Evolutionary conservation across 2,329 filamentous ascomycete species (phyloP).

Genomic region (Ceratocystis destructans): DNA sequence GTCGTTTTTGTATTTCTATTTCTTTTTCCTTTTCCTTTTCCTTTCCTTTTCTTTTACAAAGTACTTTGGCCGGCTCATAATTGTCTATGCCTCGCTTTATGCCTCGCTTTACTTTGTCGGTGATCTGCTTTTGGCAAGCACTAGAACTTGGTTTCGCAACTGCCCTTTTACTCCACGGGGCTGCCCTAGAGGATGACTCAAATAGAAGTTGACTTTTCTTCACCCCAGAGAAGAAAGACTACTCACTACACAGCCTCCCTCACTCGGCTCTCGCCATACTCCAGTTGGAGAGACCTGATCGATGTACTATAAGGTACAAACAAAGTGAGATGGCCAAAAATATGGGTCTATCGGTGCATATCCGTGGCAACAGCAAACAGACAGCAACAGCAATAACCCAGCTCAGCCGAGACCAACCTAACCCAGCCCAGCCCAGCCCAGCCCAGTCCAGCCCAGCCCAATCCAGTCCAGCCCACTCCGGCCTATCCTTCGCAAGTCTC

Average conservation of each 20-base stretch:
- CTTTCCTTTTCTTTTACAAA: background rate
- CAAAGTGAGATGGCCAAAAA: background rate
- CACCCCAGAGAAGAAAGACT: background rate
- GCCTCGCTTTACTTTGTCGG: too few species aligned
- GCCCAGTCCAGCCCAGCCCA: background rate
- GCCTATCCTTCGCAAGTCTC: too few species aligned
- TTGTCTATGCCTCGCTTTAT: too few species aligned
- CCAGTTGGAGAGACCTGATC: background rate
- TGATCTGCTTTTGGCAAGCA: background rate
- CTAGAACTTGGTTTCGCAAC: background rate
- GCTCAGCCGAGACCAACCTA: background rate
- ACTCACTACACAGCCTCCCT: background rate
- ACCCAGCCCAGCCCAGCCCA: background rate
- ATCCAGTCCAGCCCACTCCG: too few species aligned
- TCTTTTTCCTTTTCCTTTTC: background rate
- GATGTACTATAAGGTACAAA: background rate
- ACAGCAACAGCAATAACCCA: background rate
- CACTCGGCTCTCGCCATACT: background rate
- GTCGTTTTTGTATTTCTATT: background rate
- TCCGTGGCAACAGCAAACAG: conserved; percentile 5
- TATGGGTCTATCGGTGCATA: background rate
- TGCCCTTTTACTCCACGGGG: background rate
- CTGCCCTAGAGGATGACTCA: background rate
- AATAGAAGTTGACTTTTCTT: background rate
- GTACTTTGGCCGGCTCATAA: background rate